These are phyloP conservation scores for Sporothrix pallida DNA, from an alignment of 2,329 filamentous ascomycete genomes.

Conservation along the genomic window DNA sequence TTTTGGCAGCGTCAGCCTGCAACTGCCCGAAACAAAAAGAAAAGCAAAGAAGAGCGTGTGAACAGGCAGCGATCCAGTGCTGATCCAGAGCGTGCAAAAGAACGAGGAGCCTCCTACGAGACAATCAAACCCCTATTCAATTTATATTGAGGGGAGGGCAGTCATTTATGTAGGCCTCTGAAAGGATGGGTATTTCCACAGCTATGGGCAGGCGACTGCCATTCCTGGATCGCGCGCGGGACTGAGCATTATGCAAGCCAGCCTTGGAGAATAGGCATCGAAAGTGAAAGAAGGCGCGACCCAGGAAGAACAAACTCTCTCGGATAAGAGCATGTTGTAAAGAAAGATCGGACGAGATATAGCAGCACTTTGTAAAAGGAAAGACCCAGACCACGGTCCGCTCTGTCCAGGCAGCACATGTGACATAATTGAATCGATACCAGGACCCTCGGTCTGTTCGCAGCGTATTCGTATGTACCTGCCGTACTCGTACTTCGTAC, in stretches of 20 bases:
- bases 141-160: background rate
- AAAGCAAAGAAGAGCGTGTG: background rate
- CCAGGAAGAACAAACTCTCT: background rate
- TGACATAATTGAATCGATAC: conserved; percentile 20
- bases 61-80: background rate
- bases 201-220: background rate
- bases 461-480: background rate
- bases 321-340: background rate
- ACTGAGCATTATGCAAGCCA: background rate
- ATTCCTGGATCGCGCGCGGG: background rate
- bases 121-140: no score
- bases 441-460: background rate
- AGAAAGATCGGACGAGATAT: background rate
- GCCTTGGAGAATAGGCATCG: background rate
- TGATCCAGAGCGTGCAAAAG: background rate
- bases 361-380: background rate
- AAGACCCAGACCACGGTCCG: background rate
- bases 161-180: background rate
- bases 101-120: background rate
- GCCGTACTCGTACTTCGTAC: background rate
- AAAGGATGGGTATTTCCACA: background rate
- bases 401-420: conserved; percentile 24
- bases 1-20: background rate
- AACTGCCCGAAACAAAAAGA: background rate
- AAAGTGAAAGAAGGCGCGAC: background rate